phyloP scores from a whole-genome alignment of 1,284 basidiomycete species.

The Marasmius tenuissimus region DNA sequence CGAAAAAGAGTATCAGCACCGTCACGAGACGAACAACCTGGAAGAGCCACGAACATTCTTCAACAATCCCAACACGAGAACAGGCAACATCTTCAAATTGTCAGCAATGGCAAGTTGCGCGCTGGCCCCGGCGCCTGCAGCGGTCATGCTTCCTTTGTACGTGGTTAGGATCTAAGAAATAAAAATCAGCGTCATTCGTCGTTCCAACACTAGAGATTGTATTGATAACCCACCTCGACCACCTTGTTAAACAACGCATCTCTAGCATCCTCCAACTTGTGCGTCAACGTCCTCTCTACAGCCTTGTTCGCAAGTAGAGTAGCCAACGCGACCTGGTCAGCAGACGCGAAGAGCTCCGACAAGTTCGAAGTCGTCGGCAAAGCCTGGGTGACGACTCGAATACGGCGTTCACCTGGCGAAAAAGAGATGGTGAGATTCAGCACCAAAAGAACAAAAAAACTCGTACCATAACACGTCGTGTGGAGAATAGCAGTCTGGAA shows the following conservation, averaged over 20 bases:
- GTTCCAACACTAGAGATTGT: neutral
- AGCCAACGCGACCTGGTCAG: conserved; percentile 91
- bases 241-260: conserved; percentile 91
- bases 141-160: conserved; percentile 97
- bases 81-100: conserved; percentile 93
- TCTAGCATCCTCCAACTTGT: conserved; percentile 92
- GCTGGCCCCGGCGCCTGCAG: conserved; percentile 87
- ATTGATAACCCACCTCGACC: conserved; percentile 51
- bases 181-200: neutral
- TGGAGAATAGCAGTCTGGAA: conserved; percentile 96
- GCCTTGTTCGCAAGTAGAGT: conserved; percentile 95
- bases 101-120: conserved; percentile 92
- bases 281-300: conserved; percentile 88
- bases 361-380: conserved; percentile 92
- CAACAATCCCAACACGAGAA: conserved; percentile 85
- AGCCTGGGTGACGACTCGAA: conserved; percentile 93
- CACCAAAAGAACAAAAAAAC: neutral
- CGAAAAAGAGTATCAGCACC: neutral
- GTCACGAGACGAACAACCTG: conserved; percentile 1
- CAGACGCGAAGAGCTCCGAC: conserved; percentile 93
- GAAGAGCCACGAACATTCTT: conserved; percentile 76
- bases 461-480: conserved; percentile 89
- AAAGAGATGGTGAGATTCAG: neutral
- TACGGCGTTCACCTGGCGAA: conserved; percentile 80
- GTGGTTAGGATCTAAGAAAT: conserved; percentile 66